Conservation (phyloP, 805 yeast species). For the Nakazawaea laoshanensis region DNA sequence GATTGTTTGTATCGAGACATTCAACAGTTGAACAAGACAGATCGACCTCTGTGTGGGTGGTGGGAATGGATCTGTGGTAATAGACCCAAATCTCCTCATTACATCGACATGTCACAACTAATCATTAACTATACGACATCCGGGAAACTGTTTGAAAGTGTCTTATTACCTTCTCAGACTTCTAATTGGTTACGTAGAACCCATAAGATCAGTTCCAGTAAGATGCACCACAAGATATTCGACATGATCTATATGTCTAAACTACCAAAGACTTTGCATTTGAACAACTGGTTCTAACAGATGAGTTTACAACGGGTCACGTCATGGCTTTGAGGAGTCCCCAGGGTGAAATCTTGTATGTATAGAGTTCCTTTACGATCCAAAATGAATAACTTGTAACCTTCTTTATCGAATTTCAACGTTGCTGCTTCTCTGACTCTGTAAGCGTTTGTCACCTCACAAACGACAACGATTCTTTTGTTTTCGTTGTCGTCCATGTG, state of each 20-base stretch:
- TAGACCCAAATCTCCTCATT: conserved; percentile 7
- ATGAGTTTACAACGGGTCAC: conserved; percentile 61
- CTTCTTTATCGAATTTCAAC: conserved; percentile 67
- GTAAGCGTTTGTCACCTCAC: conserved; percentile 72
- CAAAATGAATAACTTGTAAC: conserved; percentile 65
- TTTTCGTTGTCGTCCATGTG: conserved; percentile 45
- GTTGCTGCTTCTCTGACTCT: conserved; percentile 74
- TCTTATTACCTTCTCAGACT: too few relatives aligned
- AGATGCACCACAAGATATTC: conserved; percentile 21
- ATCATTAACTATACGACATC: conserved; percentile 6
- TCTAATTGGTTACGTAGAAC: too few relatives aligned
- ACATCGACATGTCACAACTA: conserved; percentile 8
- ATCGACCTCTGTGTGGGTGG: conserved; percentile 5
- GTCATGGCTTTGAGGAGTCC: conserved; percentile 61
- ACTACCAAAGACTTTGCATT: too few relatives aligned
- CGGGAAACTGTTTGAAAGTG: too few relatives aligned
- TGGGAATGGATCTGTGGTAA: conserved; percentile 2
- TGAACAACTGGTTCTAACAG: conserved; percentile 20
- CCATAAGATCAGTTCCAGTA: conserved; percentile 14
- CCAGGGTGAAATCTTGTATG: conserved; percentile 84
- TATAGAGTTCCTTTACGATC: conserved; percentile 78
- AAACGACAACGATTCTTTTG: conserved; percentile 57
- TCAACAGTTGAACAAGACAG: conserved; percentile 3
- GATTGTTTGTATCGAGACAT: conserved; percentile 4
- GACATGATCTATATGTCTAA: conserved; percentile 19